Conservation (phyloP, 495 filamentous ascomycete genomes). For the Daldinia loculata region DNA sequence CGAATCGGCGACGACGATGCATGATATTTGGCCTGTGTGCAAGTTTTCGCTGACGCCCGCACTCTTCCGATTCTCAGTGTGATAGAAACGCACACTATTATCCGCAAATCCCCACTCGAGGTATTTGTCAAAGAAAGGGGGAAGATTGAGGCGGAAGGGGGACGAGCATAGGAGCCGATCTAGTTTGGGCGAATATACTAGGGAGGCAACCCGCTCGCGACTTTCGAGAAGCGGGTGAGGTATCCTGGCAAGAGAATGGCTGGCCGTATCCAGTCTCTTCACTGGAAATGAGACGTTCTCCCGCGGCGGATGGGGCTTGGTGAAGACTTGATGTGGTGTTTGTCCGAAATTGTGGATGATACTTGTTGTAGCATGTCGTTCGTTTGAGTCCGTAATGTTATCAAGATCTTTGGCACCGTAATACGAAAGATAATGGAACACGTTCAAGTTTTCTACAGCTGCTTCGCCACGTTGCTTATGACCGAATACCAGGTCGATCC, state of each 20-base stretch:
- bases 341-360: conserved; percentile 99
- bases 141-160: conserved; percentile 83
- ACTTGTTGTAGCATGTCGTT: conserved; percentile 84
- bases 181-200: conserved; percentile 79
- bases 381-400: conserved; percentile 85
- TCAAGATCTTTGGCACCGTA: conserved; percentile 93
- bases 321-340: conserved; percentile 94
- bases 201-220: conserved; percentile 78
- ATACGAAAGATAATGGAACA: conserved; percentile 95
- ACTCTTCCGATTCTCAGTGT: conserved; percentile 71
- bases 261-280: conserved; percentile 77
- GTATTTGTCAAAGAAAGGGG: conserved; percentile 86
- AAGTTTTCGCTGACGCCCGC: conserved; percentile 92
- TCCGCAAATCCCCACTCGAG: conserved; percentile 98
- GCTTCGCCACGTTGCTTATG: conserved; percentile 95
- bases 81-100: conserved; percentile 88
- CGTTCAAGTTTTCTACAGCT: conserved; percentile 88
- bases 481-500: conserved; percentile 97
- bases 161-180: conserved; percentile 88
- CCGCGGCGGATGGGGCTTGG: conserved; percentile 74
- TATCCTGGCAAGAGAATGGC: conserved; percentile 78
- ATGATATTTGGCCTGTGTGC: conserved; percentile 85
- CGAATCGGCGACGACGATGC: conserved; percentile 84
- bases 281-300: conserved; percentile 70
- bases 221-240: conserved; percentile 85